These are phyloP conservation scores for Vaccinium vitisidaea DNA, from an alignment of 148 eudicot species.

Conservation along the genomic window DNA sequence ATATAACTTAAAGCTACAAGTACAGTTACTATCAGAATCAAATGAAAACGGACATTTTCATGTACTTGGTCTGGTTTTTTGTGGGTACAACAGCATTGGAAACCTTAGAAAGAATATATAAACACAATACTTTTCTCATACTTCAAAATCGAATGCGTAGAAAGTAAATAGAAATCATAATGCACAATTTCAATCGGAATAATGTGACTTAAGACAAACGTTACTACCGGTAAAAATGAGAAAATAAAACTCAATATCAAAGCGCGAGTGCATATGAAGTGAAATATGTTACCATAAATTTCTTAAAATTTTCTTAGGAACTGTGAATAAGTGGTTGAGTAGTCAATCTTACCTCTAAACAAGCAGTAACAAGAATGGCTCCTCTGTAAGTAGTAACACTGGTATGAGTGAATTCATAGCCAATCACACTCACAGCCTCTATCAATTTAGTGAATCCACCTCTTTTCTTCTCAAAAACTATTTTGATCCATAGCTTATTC, in stretches of 20 bases:
- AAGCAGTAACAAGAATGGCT: conserved; percentile 59
- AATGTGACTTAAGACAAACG: no score
- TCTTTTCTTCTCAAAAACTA: conserved; percentile 53
- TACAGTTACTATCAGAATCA: neutral
- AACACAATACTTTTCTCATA: no score
- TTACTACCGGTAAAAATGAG: neutral
- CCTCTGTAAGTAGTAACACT: conserved; percentile 58
- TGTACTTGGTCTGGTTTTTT: neutral
- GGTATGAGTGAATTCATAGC: conserved; percentile 53
- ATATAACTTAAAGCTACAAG: neutral
- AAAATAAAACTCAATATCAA: neutral
- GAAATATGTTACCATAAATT: neutral
- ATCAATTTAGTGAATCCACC: conserved; percentile 57
- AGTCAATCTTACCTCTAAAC: conserved; percentile 54
- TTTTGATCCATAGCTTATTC: conserved; percentile 69
- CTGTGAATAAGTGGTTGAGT: neutral
- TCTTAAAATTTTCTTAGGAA: neutral
- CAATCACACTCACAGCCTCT: conserved; percentile 55
- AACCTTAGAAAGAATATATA: neutral
- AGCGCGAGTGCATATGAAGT: no score
- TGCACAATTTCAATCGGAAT: no score
- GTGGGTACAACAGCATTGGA: neutral
- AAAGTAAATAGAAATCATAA: no score
- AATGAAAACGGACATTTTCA: neutral
- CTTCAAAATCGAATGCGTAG: no score